Evolutionary conservation across 78 protist species (phyloP).

Genomic region (Isochrysis galbana): DNA sequence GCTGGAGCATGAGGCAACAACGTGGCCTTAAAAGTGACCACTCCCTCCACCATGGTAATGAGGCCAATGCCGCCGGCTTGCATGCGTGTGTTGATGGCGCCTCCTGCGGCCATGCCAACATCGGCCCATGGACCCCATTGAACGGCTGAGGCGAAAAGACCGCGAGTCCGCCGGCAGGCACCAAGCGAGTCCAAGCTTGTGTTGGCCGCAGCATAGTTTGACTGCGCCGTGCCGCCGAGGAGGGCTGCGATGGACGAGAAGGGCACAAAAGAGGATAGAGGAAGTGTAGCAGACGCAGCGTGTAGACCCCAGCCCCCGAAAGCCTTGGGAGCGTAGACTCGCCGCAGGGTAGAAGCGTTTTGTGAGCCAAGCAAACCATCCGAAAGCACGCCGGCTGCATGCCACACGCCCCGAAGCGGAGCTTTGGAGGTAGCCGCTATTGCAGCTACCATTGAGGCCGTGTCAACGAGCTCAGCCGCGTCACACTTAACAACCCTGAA

Average conservation of each 20-base stretch:
- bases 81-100: neutral
- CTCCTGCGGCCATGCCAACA: neutral
- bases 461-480: neutral
- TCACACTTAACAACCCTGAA: neutral
- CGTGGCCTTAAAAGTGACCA: neutral
- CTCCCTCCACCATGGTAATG: neutral
- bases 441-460: neutral
- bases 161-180: neutral
- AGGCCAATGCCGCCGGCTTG: neutral
- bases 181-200: neutral
- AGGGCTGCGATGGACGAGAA: neutral
- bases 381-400: conserved; percentile 30
- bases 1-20: neutral
- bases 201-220: conserved; percentile 3
- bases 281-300: neutral
- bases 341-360: neutral
- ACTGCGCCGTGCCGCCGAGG: neutral
- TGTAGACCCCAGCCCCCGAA: neutral
- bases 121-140: neutral
- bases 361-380: conserved; percentile 15
- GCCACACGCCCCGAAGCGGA: neutral
- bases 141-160: neutral
- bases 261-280: neutral
- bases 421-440: neutral
- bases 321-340: neutral